Base-by-base conservation (phyloP, 2,329 filamentous ascomycete genomes). In the Trichoderma arundinaceum region DNA sequence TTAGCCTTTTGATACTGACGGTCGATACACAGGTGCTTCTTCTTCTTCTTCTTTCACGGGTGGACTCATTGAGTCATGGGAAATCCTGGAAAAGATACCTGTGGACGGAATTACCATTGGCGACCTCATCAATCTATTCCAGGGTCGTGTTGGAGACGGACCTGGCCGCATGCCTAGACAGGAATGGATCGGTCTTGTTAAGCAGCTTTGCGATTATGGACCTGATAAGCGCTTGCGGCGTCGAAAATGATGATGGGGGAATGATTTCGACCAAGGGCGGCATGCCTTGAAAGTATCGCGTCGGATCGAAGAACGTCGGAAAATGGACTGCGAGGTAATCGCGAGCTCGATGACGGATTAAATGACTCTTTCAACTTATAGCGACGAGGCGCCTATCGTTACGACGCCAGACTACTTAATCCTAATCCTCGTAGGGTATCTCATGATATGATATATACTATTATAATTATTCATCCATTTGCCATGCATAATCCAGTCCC, bases 401-500 rank as follows among this genome's bases (percentile, higher is more conserved):
- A 28, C 38, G 22, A 58, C 8, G 35, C 17, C 43, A 22, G 33
- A 32, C 46, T 65, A 22, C 28, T 38, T n/a, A 52, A 58, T 49
- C 44, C 28, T 35, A 51, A 12, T 52, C 41, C 53, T 43, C 28
- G 28, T 41, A 44, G 60, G 60, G 60, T 63, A 63, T 63, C 60
- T 63, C 49, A 38, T 32, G 43, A 41, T 43, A 46, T 49, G 53
- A 54, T 54, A 48, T 58, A 58, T 58, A 56, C 39, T 46, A 33
- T 39, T 57, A n/a, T 33, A 28, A 44, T 76, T 84, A 95, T 77
- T 93, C 92, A 79, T 97, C 95, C 90, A 96, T 95, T 82, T 97
- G 92, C 95, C 94, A 99, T 38, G 90, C 88, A 77, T 97, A 98
- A 72, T 94, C 89, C 73, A 98, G 77, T 38, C 90, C 90, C 77